Evolutionary conservation across 306 rosid genomes (phyloP), one percentile per base, ranked within the genome.

Genomic region (barrel medic (Medicago truncatula)): DNA sequence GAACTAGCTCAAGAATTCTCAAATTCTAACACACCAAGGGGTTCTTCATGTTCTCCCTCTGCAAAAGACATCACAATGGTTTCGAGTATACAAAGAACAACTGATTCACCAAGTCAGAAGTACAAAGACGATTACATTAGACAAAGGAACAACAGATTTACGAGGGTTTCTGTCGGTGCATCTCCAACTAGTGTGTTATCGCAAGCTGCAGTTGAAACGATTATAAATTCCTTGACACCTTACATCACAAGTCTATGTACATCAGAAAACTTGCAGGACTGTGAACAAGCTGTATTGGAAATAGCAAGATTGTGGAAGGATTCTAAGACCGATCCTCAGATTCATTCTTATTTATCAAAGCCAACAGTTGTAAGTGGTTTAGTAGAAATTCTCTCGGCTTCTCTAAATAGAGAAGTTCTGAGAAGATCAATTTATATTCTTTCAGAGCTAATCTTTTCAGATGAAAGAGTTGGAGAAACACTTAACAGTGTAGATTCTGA

Each of bases 141-240:
- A 79, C 87, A 87, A 74, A 86, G 89, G 79, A 89, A 81, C 85
- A 89, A 81, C 79, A 89, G 89, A 78, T 90, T 86, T 66, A 75
- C 76, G 81, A 87, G 67, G 66, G 80, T 67, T 61, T 70, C 76
- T 0, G 63, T 80, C 8, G 68, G 83, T 53, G 80, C 88, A 65
- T 94, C 98, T 23, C 98, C 96, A 11, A 90, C 92, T 34, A 90
- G 93, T 84, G 93, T 86, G 71, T 81, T 92, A 74, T 90, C 96
- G 79, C 98, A 87, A 84, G 97, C 95, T 57, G 92, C 89, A 74
- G 89, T 86, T 46, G 95, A 90, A 82, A 85, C 87, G 61, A 89
- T 90, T 18, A 81, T 90, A 49, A 90, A 83, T 83, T 78, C 81
- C 74, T 69, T 95, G 82, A 95, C 87, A 63, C 96, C 96, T 52